These are phyloP conservation scores for Lagenidium sp. DNA, from an alignment of 352 stramenopile genomes.

Conservation along the genomic window DNA sequence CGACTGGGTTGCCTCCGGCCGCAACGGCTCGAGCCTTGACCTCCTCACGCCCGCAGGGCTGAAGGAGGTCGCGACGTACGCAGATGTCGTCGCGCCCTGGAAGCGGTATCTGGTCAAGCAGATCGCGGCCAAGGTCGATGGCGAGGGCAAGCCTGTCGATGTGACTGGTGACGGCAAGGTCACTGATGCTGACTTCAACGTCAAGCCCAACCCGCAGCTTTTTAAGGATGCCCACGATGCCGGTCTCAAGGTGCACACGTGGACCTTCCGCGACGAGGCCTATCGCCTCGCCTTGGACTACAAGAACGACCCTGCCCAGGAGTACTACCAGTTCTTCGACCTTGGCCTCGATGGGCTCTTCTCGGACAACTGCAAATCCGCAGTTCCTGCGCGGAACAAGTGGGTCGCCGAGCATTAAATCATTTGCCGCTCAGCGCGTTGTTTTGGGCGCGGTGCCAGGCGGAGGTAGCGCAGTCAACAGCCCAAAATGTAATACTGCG, in stretches of 20 bases:
- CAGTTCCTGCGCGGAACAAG: constrained; percentile 16
- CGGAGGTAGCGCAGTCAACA: no score
- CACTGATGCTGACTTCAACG: constrained; percentile 12
- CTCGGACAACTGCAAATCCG: constrained; percentile 24
- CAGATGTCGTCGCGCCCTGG: constrained; percentile 53
- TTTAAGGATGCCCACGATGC: constrained; percentile 42
- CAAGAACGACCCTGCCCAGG: constrained; percentile 40
- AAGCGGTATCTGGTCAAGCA: constrained; percentile 74
- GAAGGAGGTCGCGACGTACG: constrained; percentile 55
- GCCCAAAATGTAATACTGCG: no score
- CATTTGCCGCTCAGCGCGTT: no score
- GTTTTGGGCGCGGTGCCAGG: no score
- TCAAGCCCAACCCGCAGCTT: constrained; percentile 21
- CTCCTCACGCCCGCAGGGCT: constrained; percentile 45
- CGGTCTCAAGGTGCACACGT: constrained; percentile 47
- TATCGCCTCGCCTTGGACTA: constrained; percentile 61
- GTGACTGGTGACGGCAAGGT: constrained; percentile 14
- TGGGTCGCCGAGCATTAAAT: constrained; percentile 9
- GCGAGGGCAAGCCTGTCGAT: constrained; percentile 15
- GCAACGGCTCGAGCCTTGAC: constrained; percentile 33
- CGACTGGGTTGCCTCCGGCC: constrained; percentile 21
- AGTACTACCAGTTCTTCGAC: constrained; percentile 63
- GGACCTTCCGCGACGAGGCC: constrained; percentile 66
- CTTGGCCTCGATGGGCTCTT: constrained; percentile 59
- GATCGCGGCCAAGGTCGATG: constrained; percentile 31